Percentiles rank a stretch among this genome's conserved stretches.
phyloP scores from a whole-genome alignment of 345 rosid genomes.

The Streptanthus diversifolius region DNA sequence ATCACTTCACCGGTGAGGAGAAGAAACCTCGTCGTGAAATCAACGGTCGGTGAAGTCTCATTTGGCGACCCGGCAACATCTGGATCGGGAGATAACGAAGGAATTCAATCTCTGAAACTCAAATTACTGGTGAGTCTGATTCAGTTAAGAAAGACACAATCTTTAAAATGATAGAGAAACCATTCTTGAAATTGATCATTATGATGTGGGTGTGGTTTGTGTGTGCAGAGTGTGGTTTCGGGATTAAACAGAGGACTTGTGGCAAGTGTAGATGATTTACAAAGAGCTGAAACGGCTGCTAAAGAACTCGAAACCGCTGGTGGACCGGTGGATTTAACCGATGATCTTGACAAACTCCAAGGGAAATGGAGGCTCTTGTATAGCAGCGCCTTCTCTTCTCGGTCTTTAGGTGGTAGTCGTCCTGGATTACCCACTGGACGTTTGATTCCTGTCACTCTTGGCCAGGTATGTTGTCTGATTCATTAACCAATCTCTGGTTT shows the following conservation, averaged over 20 bases:
- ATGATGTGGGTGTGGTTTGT: not conserved
- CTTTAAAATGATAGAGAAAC: not conserved
- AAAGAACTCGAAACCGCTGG: constrained; percentile 71
- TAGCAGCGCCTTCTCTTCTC: constrained; percentile 92
- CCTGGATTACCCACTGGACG: constrained; percentile 91
- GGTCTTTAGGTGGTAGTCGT: constrained; percentile 84
- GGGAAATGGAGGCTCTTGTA: constrained; percentile 87
- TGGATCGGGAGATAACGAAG: constrained; percentile 20
- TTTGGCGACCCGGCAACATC: constrained; percentile 43
- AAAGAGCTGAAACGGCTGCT: constrained; percentile 64
- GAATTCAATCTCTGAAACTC: constrained; percentile 45
- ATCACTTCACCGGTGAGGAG: constrained; percentile 1
- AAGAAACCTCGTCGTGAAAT: constrained; percentile 30
- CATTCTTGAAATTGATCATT: not conserved
- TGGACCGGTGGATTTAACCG: constrained; percentile 60
- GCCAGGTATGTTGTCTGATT: constrained; percentile 52
- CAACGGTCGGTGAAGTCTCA: constrained; percentile 44
- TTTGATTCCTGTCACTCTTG: constrained; percentile 83
- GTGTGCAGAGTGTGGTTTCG: constrained; percentile 65
- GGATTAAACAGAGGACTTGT: constrained; percentile 89
- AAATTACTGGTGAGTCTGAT: constrained; percentile 50
- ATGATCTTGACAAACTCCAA: constrained; percentile 61
- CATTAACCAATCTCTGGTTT: not conserved
- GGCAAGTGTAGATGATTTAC: constrained; percentile 59
- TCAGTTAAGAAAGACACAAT: not conserved